phyloP scores from a whole-genome alignment of 371 early-diverging fungal genomes.

The Circinella umbellata region DNA sequence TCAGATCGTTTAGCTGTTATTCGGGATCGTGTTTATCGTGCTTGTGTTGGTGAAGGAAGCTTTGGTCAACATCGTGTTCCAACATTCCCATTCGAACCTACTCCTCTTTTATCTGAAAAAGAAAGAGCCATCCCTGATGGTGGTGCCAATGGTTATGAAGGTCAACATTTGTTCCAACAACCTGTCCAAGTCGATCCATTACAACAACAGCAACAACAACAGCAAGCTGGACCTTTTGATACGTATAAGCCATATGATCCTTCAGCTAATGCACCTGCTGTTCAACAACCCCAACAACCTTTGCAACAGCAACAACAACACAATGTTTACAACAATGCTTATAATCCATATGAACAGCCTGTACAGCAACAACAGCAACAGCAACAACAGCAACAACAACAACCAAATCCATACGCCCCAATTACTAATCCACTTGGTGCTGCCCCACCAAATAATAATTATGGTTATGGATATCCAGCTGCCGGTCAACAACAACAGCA shows the following conservation, averaged over 20 bases:
- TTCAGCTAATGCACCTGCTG: not conserved
- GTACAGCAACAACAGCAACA: conserved; percentile 4
- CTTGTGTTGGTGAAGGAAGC: conserved; percentile 57
- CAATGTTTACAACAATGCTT: not conserved
- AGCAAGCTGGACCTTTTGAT: not conserved
- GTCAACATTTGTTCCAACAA: conserved; percentile 11
- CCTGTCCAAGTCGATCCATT: conserved; percentile 9
- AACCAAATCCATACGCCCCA: not conserved
- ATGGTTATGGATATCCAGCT: conserved; percentile 5
- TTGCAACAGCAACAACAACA: conserved; percentile 9
- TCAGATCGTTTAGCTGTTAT: conserved; percentile 61
- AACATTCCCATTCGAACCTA: conserved; percentile 68
- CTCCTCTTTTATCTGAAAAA: conserved; percentile 38
- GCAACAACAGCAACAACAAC: conserved; percentile 5
- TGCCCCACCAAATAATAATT: not conserved
- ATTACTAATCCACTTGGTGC: conserved; percentile 1
- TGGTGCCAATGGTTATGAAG: conserved; percentile 5
- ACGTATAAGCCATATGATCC: conserved; percentile 15
- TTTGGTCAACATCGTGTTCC: conserved; percentile 50
- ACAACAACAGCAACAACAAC: not conserved
- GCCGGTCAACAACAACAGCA: not conserved
- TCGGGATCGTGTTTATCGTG: conserved; percentile 77
- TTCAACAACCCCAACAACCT: not conserved
- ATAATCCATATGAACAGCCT: conserved; percentile 13
- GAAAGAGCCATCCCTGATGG: not conserved